Evolutionary conservation across 495 filamentous ascomycete genomes (phyloP).

Genomic region (Pyrenula massariospora): DNA sequence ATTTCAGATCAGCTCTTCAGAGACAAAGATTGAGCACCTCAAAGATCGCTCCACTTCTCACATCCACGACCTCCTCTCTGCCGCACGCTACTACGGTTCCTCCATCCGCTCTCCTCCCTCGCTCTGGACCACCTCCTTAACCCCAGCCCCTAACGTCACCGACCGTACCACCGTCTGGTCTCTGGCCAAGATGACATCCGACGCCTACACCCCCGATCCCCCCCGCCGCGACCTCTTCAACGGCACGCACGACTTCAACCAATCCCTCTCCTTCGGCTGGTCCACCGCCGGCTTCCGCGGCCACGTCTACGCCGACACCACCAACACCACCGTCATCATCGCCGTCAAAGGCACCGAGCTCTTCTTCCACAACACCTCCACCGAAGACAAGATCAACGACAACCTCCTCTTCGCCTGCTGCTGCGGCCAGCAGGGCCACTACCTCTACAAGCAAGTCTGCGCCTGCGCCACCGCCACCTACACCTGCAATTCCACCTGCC

Average conservation of each 20-base stretch:
- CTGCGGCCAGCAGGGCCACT: conserved; percentile 28
- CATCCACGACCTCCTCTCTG: neutral
- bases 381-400: conserved; percentile 10
- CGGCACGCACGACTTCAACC: conserved; percentile 5
- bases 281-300: conserved; percentile 8
- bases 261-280: conserved; percentile 8
- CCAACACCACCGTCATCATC: conserved; percentile 7
- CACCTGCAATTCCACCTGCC: conserved; percentile 31
- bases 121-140: neutral
- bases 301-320: conserved; percentile 8
- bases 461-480: conserved; percentile 24
- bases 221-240: conserved; percentile 8
- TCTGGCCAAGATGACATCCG: conserved; percentile 9
- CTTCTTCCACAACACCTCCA: conserved; percentile 6
- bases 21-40: neutral
- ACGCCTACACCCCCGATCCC: conserved; percentile 8
- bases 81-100: neutral
- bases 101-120: neutral
- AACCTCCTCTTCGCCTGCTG: conserved; percentile 7
- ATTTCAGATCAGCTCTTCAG: neutral
- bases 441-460: conserved; percentile 26
- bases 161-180: conserved; percentile 7
- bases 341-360: conserved; percentile 9
- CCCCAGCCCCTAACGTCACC: conserved; percentile 4
- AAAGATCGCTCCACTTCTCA: neutral